phyloP scores from a whole-genome alignment of 2,329 filamentous ascomycete genomes.

The Colletotrichum tabaci region DNA sequence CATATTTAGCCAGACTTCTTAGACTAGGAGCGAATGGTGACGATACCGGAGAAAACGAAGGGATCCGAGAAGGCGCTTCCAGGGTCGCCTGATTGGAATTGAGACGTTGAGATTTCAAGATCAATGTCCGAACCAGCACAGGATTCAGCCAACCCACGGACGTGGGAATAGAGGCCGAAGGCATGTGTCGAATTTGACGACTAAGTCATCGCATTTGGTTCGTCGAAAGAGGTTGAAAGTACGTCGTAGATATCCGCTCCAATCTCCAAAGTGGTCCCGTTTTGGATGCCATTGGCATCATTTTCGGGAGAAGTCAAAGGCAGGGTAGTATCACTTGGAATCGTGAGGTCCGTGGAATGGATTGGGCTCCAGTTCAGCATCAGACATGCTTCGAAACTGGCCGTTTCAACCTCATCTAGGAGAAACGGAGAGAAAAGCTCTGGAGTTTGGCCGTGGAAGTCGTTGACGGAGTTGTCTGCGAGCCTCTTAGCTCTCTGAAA shows the following conservation, averaged over 20 bases:
- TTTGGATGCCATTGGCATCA: not conserved
- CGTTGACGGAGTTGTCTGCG: not conserved
- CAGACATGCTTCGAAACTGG: no score
- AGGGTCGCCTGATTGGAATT: not conserved
- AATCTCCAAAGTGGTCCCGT: no score
- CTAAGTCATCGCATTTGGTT: conserved; percentile 12
- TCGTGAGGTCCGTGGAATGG: not conserved
- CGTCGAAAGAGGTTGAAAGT: no score
- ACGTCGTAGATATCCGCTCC: rapidly evolving
- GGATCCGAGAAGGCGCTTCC: no score
- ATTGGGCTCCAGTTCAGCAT: not conserved
- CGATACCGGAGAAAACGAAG: not conserved
- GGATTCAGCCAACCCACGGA: conserved; percentile 10
- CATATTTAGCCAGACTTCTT: not conserved
- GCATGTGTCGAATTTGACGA: not conserved
- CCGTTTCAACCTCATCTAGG: not conserved
- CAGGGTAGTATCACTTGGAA: no score
- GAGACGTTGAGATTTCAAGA: no score
- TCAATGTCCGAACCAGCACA: not conserved
- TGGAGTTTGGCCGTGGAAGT: no score
- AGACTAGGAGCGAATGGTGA: no score
- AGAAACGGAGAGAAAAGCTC: no score
- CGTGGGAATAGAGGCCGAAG: not conserved
- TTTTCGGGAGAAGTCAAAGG: not conserved
- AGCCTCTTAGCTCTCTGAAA: not conserved